Evolutionary conservation across 441 rosid species (phyloP).

Genomic region (Adansonia gregorii): DNA sequence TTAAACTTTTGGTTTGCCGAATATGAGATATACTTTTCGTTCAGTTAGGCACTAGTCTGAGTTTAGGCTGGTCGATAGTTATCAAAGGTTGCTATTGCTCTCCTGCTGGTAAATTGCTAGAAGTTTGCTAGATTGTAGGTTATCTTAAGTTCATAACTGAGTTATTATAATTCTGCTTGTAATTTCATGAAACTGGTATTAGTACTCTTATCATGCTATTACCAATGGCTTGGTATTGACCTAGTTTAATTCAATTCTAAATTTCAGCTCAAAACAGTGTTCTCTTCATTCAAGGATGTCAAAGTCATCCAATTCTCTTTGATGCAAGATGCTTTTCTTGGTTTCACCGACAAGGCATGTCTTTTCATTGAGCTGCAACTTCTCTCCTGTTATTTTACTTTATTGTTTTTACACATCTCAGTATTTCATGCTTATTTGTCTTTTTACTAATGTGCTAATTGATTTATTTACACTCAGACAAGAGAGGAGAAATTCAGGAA

Average conservation of each 20-base stretch:
- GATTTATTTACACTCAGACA: conserved; percentile 42
- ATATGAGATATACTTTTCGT: not conserved
- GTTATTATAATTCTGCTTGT: not conserved
- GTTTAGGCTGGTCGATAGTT: not conserved
- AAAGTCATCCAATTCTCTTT: conserved; percentile 90
- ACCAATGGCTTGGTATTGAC: not conserved
- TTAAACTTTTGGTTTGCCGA: conserved; percentile 10
- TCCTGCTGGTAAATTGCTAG: not conserved
- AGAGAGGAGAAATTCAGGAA: conserved; percentile 73
- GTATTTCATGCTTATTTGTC: not conserved
- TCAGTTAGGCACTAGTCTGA: not conserved
- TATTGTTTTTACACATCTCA: not conserved
- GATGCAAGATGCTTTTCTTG: conserved; percentile 77
- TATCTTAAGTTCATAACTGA: conserved; percentile 3
- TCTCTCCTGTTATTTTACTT: not conserved
- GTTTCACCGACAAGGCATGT: conserved; percentile 79
- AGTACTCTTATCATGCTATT: not conserved
- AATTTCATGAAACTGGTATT: conserved; percentile 7
- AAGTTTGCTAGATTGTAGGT: not conserved
- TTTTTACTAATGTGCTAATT: conserved; percentile 17
- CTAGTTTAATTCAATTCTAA: conserved; percentile 16
- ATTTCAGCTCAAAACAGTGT: conserved; percentile 69
- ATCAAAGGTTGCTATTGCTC: not conserved
- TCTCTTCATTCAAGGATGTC: conserved; percentile 73
- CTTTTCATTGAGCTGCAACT: conserved; percentile 8